Evolutionary conservation across 2,329 filamentous ascomycete species (phyloP).

Genomic region (Metarhizium humberi): DNA sequence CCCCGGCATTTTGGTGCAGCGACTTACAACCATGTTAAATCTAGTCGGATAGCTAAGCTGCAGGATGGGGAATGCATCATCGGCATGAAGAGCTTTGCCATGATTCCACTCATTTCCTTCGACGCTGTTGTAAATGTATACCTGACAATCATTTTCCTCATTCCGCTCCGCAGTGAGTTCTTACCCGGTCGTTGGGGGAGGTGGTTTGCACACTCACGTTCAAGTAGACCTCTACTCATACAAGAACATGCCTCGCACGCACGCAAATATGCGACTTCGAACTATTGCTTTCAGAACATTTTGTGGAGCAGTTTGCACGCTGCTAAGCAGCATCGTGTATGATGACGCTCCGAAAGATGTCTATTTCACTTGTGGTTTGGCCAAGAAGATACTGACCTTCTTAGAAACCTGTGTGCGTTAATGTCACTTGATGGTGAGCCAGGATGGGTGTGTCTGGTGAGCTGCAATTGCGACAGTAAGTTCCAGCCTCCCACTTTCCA

Average conservation of each 20-base stretch:
- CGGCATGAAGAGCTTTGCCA: conserved; percentile 47
- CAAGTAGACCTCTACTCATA: conserved; percentile 44
- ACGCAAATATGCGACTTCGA: conserved; percentile 33
- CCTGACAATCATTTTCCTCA: conserved; percentile 52
- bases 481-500: conserved; percentile 4
- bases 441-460: conserved; percentile 57
- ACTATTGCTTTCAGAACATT: conserved; percentile 49
- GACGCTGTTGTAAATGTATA: conserved; percentile 55
- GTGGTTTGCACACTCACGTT: not conserved
- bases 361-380: not conserved
- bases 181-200: not conserved
- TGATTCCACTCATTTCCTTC: conserved; percentile 53
- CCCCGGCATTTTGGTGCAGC: no score
- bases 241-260: conserved; percentile 33
- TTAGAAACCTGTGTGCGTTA: conserved; percentile 48
- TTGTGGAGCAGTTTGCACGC: conserved; percentile 46
- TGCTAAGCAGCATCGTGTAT: conserved; percentile 48
- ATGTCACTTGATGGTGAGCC: conserved; percentile 51
- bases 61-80: conserved; percentile 49
- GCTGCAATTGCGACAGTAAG: conserved; percentile 54
- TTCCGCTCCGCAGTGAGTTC: conserved; percentile 44
- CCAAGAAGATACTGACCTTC: not conserved
- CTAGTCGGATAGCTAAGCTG: conserved; percentile 47
- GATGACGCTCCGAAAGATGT: conserved; percentile 9
- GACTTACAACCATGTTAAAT: not conserved